A percentile compares a stretch with the other conserved stretches of the same genome.
Conservation (phyloP, 1,284 basidiomycete species). For the Ceratobasidium sp. region DNA sequence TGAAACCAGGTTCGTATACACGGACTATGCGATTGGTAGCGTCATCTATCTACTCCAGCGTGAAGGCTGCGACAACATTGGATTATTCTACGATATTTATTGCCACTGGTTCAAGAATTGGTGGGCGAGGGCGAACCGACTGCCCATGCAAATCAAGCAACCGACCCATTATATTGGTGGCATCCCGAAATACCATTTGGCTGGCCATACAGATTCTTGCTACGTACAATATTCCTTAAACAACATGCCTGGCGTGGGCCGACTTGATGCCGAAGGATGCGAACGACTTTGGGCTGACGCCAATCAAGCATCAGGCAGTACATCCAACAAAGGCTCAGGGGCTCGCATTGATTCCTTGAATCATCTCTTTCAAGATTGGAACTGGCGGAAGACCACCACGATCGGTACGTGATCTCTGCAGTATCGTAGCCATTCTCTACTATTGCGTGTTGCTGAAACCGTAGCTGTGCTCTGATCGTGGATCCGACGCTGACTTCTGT, state of each 20-base stretch:
- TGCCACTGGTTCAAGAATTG: neutral
- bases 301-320: no score
- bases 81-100: slow-evolving; percentile 18
- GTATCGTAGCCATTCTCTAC: no score
- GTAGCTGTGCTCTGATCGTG: no score
- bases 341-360: no score
- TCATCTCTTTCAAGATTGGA: no score
- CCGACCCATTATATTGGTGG: slow-evolving; percentile 8
- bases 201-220: slow-evolving; percentile 9
- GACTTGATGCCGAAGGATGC: neutral
- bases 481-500: no score
- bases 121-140: neutral
- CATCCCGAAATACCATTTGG: slow-evolving; percentile 20
- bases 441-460: no score
- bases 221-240: neutral
- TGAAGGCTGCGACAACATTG: slow-evolving; percentile 7
- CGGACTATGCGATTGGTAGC: slow-evolving; percentile 16
- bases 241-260: neutral
- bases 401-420: neutral
- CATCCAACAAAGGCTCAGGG: no score
- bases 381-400: neutral
- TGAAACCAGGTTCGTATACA: slow-evolving; percentile 15
- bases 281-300: no score
- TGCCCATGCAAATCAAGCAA: neutral
- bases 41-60: neutral